These are phyloP conservation scores for Xylariaceae sp. DNA, from an alignment of 2,329 filamentous ascomycete species.

Conservation along the genomic window DNA sequence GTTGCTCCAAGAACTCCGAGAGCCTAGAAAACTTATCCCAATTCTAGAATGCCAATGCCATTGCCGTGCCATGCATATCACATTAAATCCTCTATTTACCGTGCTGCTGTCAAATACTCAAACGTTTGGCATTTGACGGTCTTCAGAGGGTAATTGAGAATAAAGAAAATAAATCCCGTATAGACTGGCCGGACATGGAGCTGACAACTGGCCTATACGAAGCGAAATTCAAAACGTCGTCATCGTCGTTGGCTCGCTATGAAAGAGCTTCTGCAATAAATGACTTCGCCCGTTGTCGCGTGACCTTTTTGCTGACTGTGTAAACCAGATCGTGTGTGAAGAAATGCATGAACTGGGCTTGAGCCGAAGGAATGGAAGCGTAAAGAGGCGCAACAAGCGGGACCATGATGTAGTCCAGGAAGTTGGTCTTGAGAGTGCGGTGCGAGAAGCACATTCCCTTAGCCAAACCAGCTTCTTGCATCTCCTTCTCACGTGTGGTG, in stretches of 20 bases:
- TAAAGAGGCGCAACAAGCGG: conserved; percentile 64
- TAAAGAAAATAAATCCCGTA: conserved; percentile 21
- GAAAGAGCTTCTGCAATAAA: conserved; percentile 42
- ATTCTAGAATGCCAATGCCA: conserved; percentile 45
- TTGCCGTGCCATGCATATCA: conserved; percentile 47
- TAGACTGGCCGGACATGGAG: conserved; percentile 10
- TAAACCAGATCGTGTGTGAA: conserved; percentile 66
- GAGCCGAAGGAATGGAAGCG: conserved; percentile 60
- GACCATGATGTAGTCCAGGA: conserved; percentile 59
- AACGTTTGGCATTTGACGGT: conserved; percentile 29
- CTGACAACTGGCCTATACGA: conserved; percentile 14
- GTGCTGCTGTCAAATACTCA: conserved; percentile 33
- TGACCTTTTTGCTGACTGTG: conserved; percentile 65
- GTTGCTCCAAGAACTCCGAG: conserved; percentile 45
- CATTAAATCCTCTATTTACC: conserved; percentile 47
- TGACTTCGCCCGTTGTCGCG: conserved; percentile 45
- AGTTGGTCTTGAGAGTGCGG: conserved; percentile 50
- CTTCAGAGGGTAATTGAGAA: conserved; percentile 30
- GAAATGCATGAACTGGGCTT: conserved; percentile 64
- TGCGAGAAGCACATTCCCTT: conserved; percentile 62
- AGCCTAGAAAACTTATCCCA: conserved; percentile 36
- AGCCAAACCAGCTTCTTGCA: conserved; percentile 58
- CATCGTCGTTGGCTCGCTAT: conserved; percentile 27
- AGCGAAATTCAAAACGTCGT: conserved; percentile 17
- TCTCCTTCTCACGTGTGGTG: conserved; percentile 56